A percentile compares a stretch with the other conserved stretches of the same genome.
Conservation (phyloP, 352 stramenopile species). For the Phytophthora pistaciae region DNA sequence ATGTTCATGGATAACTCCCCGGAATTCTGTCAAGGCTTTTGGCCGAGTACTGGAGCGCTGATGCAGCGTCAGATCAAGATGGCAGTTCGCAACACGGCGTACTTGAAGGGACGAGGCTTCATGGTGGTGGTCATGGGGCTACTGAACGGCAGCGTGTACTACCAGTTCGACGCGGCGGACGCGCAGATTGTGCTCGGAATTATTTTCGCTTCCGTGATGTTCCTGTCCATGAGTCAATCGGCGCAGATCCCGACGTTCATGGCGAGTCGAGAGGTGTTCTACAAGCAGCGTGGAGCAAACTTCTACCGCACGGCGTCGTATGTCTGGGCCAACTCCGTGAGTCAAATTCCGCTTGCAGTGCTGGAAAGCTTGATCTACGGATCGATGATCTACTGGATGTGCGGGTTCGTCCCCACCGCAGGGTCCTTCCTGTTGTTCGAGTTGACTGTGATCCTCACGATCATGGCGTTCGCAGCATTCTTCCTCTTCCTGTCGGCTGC, state of each 20-base stretch:
- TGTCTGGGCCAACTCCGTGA: conserved; percentile 45
- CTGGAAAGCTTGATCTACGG: conserved; percentile 77
- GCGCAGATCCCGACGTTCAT: conserved; percentile 78
- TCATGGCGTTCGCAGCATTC: conserved; percentile 43
- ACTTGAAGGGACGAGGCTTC: conserved; percentile 35
- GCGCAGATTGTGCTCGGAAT: conserved; percentile 64
- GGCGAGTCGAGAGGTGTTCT: conserved; percentile 66
- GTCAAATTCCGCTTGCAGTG: conserved; percentile 38
- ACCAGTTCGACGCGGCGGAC: conserved; percentile 42
- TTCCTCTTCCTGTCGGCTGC: conserved; percentile 51
- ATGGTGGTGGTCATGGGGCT: conserved; percentile 51
- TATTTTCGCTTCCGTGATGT: conserved; percentile 79
- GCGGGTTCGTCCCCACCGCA: conserved; percentile 45
- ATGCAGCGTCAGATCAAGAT: conserved; percentile 64
- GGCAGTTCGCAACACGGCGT: conserved; percentile 46
- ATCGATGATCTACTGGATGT: conserved; percentile 83
- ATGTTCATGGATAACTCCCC: conserved; percentile 74
- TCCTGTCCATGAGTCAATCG: conserved; percentile 70
- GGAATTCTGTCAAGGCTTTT: conserved; percentile 34
- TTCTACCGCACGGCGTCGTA: conserved; percentile 79
- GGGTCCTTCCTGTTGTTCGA: conserved; percentile 46
- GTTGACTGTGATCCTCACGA: conserved; percentile 41
- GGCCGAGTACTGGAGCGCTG: conserved; percentile 24
- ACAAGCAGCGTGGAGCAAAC: conserved; percentile 81
- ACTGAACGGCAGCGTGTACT: conserved; percentile 43